These are phyloP conservation scores for Triticum aestivum DNA, from an alignment of 176 grass and related monocot genomes.

Conservation along the genomic window IWGSC_CS_RefSeq_v2.1 NC_057795.1:374158249-374158748, in stretches of 20 bases:
- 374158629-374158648: too few species aligned
- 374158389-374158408: slow-evolving; percentile 80
- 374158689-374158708: too few species aligned
- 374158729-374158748: too few species aligned
- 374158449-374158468: slow-evolving; percentile 13
- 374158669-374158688: too few species aligned
- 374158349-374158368: slow-evolving; percentile 5
- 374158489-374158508: slow-evolving; percentile 24
- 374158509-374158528: not conserved
- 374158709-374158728: too few species aligned
- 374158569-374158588: slow-evolving; percentile 83
- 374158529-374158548: slow-evolving; percentile 47
- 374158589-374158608: slow-evolving; percentile 80
- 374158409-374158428: slow-evolving; percentile 81
- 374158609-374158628: slow-evolving; percentile 42
- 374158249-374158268: too few species aligned
- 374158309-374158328: too few species aligned
- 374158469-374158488: slow-evolving; percentile 8
- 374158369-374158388: slow-evolving; percentile 60
- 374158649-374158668: too few species aligned
- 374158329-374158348: too few species aligned
- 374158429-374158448: slow-evolving; percentile 90
- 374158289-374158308: too few species aligned
- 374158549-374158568: slow-evolving; percentile 83
- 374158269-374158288: too few species aligned